phyloP scores from a whole-genome alignment of 2,329 filamentous ascomycete genomes.

The Grosmannia clavigera region DNA sequence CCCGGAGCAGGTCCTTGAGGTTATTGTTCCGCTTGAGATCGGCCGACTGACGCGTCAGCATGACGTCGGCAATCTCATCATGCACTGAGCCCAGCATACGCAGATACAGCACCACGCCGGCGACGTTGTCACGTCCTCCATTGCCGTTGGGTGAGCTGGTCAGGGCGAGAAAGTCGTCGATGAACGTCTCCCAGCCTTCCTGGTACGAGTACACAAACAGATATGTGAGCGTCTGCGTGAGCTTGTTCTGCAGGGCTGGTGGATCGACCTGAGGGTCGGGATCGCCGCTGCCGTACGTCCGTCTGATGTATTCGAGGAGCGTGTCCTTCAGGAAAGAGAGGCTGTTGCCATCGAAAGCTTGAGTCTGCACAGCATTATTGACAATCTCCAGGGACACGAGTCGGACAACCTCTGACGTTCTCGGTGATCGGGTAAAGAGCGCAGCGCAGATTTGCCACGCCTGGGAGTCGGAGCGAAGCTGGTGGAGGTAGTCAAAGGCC shows the following conservation, averaged over 20 bases:
- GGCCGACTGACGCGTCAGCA: constrained; percentile 63
- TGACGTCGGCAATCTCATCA: constrained; percentile 91
- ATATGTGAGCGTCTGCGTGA: constrained; percentile 89
- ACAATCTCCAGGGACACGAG: constrained; percentile 85
- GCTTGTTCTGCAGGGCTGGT: constrained; percentile 80
- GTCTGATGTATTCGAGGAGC: constrained; percentile 67
- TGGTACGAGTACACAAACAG: constrained; percentile 83
- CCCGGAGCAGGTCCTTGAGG: constrained; percentile 81
- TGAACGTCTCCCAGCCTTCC: constrained; percentile 75
- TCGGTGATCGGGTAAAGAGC: constrained; percentile 71
- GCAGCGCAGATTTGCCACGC: constrained; percentile 83
- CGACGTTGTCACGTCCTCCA: constrained; percentile 52
- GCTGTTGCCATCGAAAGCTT: constrained; percentile 59
- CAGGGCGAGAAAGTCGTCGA: constrained; percentile 77
- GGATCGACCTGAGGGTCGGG: constrained; percentile 49
- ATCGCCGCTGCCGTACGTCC: constrained; percentile 50
- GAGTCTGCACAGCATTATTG: constrained; percentile 78
- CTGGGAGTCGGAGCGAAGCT: constrained; percentile 67
- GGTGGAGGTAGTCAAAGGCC: constrained; percentile 69
- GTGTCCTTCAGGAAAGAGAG: constrained; percentile 68
- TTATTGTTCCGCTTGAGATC: constrained; percentile 80
- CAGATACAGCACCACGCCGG: constrained; percentile 76
- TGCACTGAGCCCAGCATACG: constrained; percentile 82
- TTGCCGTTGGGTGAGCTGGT: constrained; percentile 52
- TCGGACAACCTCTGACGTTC: constrained; percentile 70